These are phyloP conservation scores for Plectranthus barbatus DNA, from an alignment of 257 asterid genomes.

Conservation along the genomic window DNA sequence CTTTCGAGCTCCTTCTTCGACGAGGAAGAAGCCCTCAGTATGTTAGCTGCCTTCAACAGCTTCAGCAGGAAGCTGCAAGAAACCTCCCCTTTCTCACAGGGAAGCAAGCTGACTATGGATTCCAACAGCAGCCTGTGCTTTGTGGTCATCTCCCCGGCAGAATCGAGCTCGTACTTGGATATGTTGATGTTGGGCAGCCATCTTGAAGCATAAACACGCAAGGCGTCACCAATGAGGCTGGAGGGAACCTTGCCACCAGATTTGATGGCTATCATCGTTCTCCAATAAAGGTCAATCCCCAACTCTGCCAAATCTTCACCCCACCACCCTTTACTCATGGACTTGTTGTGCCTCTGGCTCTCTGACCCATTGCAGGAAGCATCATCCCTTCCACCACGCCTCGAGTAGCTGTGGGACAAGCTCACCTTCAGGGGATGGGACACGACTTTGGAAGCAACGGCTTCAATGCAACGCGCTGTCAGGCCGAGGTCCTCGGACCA, in stretches of 20 bases:
- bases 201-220: constrained; percentile 59
- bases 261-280: constrained; percentile 71
- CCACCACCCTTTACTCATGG: constrained; percentile 62
- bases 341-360: constrained; percentile 26
- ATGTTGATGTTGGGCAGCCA: constrained; percentile 67
- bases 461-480: constrained; percentile 59
- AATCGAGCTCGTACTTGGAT: constrained; percentile 30
- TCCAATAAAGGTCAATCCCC: constrained; percentile 83
- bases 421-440: constrained; percentile 49
- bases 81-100: constrained; percentile 60
- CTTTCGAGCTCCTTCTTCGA: constrained; percentile 58
- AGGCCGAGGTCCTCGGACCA: constrained; percentile 66
- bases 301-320: constrained; percentile 78
- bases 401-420: constrained; percentile 54
- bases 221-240: constrained; percentile 60
- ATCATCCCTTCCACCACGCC: constrained; percentile 49
- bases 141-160: constrained; percentile 25
- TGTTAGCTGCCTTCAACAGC: constrained; percentile 62
- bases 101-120: constrained; percentile 70
- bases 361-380: constrained; percentile 53
- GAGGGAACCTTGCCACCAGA: constrained; percentile 64
- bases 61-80: constrained; percentile 77
- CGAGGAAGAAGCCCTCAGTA: constrained; percentile 61
- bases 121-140: constrained; percentile 65
- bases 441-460: constrained; percentile 51